Base-by-base conservation (phyloP, 306 rosid genomes). In the Quercus aquifolioides region DNA sequence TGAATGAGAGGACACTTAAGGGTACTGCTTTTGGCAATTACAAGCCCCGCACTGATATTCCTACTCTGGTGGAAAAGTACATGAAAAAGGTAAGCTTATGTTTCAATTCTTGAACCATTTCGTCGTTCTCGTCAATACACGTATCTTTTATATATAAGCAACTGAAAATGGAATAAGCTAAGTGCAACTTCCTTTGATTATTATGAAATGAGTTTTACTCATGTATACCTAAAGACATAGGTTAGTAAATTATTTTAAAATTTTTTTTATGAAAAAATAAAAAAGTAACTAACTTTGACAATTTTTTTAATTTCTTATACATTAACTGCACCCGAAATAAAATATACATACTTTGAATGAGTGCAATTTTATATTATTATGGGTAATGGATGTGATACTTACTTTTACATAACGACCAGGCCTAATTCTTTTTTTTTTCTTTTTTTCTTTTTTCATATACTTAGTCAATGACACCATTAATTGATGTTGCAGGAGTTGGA, bases 11-110 rank as follows among this genome's bases (percentile, higher is more conserved):
- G 91, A 94, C 97, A 58, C 94, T 92, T 0, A 94, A 91, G 89
- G 98, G 98, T 21, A 92, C 98, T 58, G 91, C 91, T 79, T 94
- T 86, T 33, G 98, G 98, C n/a, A 94, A 94, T 88, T 94, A 89
- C 89, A 94, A 92, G 19, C 97, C 98, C 30, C 91, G 92, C 6
- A 64, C 91, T 5, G 97, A 94, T 69, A 85, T 94, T n/a, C 98
- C 98, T 13, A 11, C 52, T 14, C 92, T 89, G 18, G 98, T 94
- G 43, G 97, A 94, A 28, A 74, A 65, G 87, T 92, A 92, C 93
- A 83, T 94, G 93, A 89, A 52, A 28, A 82, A 87, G 87, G 91
- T 87, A 80, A 26, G 10, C 73, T 28, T 0, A n/a, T 17, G 28
- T 23, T 41, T 9, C 2, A n/a, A 5, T 21, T 6, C 25, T n/a